A percentile compares a stretch with the other conserved stretches of the same genome.
These are phyloP conservation scores for Wallacemonas sp. DNA, from an alignment of 208 protist species.

Conservation along the genomic window DNA sequence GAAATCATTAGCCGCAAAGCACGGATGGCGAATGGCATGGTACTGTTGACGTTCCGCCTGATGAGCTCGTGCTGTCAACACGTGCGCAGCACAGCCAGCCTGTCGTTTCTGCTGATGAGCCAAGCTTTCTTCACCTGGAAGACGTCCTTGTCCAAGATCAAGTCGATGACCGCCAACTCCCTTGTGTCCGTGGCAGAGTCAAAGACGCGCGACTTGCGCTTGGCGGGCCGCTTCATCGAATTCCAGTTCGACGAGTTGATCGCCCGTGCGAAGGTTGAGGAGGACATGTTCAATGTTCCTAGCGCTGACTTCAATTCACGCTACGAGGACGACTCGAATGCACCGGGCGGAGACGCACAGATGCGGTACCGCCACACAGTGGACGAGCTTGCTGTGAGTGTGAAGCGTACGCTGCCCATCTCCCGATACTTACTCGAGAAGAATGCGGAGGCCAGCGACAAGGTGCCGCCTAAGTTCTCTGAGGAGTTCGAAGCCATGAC, in stretches of 20 bases:
- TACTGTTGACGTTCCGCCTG: constrained; percentile 77
- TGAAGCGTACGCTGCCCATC: constrained; percentile 55
- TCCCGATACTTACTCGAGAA: constrained; percentile 61
- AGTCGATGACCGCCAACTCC: constrained; percentile 72
- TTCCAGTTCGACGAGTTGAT: constrained; percentile 79
- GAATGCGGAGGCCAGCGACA: constrained; percentile 11
- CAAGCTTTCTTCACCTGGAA: constrained; percentile 75
- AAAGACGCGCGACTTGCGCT: constrained; percentile 67
- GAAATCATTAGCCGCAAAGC: constrained; percentile 78
- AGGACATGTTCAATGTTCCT: constrained; percentile 42
- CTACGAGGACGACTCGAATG: constrained; percentile 63
- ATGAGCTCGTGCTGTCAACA: constrained; percentile 86
- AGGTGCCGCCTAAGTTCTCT: constrained; percentile 49
- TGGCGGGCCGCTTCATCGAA: constrained; percentile 80
- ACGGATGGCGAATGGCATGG: constrained; percentile 72
- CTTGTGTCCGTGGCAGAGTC: constrained; percentile 84
- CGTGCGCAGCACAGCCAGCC: constrained; percentile 59
- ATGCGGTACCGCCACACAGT: constrained; percentile 58
- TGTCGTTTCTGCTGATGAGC: constrained; percentile 76
- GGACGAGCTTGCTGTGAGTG: constrained; percentile 47
- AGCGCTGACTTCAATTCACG: constrained; percentile 37
- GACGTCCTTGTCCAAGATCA: constrained; percentile 73
- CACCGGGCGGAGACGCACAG: constrained; percentile 49
- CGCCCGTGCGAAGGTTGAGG: constrained; percentile 53
- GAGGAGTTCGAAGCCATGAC: constrained; percentile 76